Evolutionary conservation across 257 asterid species (phyloP).

Genomic region (Solanum pimpinellifolium): DNA sequence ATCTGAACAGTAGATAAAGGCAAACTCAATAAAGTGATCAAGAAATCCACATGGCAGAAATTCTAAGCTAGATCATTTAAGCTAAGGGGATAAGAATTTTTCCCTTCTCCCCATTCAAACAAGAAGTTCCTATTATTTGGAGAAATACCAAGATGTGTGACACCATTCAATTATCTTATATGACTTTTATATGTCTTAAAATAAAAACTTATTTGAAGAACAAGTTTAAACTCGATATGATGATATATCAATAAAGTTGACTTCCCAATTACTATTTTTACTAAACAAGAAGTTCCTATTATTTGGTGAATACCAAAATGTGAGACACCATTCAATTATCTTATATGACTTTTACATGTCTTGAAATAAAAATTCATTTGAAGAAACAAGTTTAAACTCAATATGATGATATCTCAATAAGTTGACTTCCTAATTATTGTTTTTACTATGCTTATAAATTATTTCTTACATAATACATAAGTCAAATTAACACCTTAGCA

Average conservation of each 20-base stretch:
- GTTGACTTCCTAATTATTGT: background rate
- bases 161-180: background rate
- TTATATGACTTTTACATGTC: background rate
- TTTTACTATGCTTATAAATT: background rate
- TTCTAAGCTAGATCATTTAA: background rate
- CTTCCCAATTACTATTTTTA: background rate
- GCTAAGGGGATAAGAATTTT: background rate
- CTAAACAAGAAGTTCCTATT: background rate
- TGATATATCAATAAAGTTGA: background rate
- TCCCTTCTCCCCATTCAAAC: background rate
- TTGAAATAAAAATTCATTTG: background rate
- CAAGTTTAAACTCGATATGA: background rate
- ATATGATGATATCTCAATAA: background rate
- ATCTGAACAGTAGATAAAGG: slow-evolving; percentile 30
- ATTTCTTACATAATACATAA: background rate
- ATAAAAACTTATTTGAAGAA: background rate
- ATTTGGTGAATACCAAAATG: background rate
- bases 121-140: background rate
- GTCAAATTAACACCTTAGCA: background rate
- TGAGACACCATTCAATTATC: background rate
- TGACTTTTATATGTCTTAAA: background rate
- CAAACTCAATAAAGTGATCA: background rate
- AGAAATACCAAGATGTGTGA: background rate
- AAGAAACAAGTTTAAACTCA: background rate
- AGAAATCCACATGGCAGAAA: background rate